Base-by-base conservation (phyloP, 31 red algal genomes). In the Odonthalia washingtoniensis region DNA sequence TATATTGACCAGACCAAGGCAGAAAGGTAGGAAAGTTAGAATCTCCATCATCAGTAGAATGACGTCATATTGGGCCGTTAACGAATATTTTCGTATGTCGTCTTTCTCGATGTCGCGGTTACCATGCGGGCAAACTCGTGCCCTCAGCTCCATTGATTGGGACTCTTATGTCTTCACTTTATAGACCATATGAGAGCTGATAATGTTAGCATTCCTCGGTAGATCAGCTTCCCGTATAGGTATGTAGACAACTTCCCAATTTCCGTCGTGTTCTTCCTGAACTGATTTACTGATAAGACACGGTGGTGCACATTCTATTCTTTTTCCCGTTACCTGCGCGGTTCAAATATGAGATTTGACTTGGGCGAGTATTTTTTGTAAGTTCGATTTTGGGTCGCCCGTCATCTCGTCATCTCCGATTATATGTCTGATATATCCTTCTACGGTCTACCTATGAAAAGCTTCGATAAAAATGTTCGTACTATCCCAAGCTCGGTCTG, bases 171-270 rank as follows among this genome's bases (percentile, higher is more conserved):
- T 21, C 66, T 70, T 70, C 6, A 70, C 66, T 70, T 70, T 70
- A 30, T 70, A 70, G 12, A 70, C 66, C 27, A 21, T 6, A 36
- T 70, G 66, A 9, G 49, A 79, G 76, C 76, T 60, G 12, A 79
- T 53, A n/a, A 60, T 2, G 3, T 46, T 79, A 31, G 76, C 76
- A 76, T 30, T 33, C 37, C 6, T 34, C 18, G 45, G 69, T 37
- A 76, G 0, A 37, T 87, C 42, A 1, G 0, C 0, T 65, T 87
- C 83, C 27, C 18, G 17, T 3, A 87, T n/a, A 6, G 64, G 70
- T 31, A 57, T 31, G 70, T 87, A 87, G 4, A 33, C 83, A 35
- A 41, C 83, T 21, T 70, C 21, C 68, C 40, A 75, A 44, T 75
- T 87, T 28, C 63, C 69, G 3, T 57, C 53, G 31, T 77, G 83